Evolutionary conservation across 2,329 filamentous ascomycete genomes (phyloP).

Genomic region (Scytalidium sp.): DNA sequence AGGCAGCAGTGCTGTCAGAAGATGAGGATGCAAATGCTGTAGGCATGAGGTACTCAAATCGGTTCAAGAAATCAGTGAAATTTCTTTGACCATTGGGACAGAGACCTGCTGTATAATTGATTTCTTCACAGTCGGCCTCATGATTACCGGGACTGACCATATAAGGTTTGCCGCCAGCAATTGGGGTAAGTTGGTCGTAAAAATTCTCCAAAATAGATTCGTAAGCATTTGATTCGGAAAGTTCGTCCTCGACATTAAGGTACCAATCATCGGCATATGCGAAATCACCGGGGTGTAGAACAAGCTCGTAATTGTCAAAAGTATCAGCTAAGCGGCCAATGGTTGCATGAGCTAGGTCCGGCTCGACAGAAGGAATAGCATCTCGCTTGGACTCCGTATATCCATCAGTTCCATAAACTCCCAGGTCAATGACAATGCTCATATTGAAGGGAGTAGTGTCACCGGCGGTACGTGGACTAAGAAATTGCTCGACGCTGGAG

Average conservation of each 20-base stretch:
- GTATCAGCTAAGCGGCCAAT: conserved; percentile 51
- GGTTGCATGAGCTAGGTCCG: conserved; percentile 56
- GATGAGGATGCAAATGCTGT: conserved; percentile 48
- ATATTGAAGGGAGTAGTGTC: conserved; percentile 52
- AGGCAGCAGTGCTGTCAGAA: conserved; percentile 35
- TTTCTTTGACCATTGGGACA: conserved; percentile 54
- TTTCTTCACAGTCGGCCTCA: conserved; percentile 50
- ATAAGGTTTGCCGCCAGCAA: conserved; percentile 53
- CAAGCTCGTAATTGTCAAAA: conserved; percentile 52
- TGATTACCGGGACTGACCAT: conserved; percentile 58
- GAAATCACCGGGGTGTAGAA: conserved; percentile 48
- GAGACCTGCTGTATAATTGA: conserved; percentile 26
- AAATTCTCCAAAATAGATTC: conserved; percentile 55
- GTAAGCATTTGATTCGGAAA: conserved; percentile 49
- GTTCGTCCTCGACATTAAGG: conserved; percentile 45
- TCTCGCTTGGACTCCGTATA: conserved; percentile 46
- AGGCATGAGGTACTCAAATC: conserved; percentile 52
- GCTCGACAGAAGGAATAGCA: conserved; percentile 45
- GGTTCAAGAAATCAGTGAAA: conserved; percentile 57
- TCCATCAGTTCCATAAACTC: conserved; percentile 51
- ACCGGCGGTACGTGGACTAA: conserved; percentile 50
- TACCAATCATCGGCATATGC: conserved; percentile 57
- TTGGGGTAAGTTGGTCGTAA: conserved; percentile 51
- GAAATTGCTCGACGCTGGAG: conserved; percentile 49
- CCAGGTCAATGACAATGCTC: conserved; percentile 51